Evolutionary conservation across 2,329 filamentous ascomycete species (phyloP), one percentile per base, ranked within the genome.

Genomic region (Calonectria honghensis): DNA sequence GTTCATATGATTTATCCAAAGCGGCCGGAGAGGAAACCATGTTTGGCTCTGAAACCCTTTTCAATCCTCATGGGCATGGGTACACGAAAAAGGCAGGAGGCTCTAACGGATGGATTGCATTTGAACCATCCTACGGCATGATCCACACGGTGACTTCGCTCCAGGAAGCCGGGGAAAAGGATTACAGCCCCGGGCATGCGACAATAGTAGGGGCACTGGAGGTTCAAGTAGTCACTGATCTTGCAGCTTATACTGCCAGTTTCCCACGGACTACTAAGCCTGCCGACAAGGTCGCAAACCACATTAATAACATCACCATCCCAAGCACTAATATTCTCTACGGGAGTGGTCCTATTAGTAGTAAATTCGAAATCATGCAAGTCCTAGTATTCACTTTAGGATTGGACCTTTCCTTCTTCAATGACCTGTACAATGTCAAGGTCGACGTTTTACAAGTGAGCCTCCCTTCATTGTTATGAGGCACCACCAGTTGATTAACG

Each of bases 1-100:
- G 51, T 7, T 32, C 29, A 18, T 54, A 54, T 13, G 51, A 54
- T 14, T 6, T 54, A 20, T 20, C 29, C 18, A n/a, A n/a, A 20
- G 7, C 3, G 41, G 10, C 7, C 16, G 6, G 16, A 9, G 18
- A 11, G 7, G 7, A n/a, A 9, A 0, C 20, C 7, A n/a, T n/a
- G 9, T 48, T 7, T 48, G 6, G 9, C 41, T 3, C 18, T 3
- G 7, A 10, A n/a, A 2, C 6, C 9, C 0, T n/a, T n/a, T 0
- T 54, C 10, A 20, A 10, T 32, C 27, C 16, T 9, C 18, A 29
- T 32, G 51, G 29, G 6, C 9, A 29, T n/a, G 51, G 51, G 2
- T 18, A n/a, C 29, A 32, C 29, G 7, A 54, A n/a, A 54, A 32
- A n/a, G 29, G 29, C 20, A 20, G 29, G 29, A 13, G 18, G 5